Base-by-base conservation (phyloP, 352 stramenopile species). In the Plasmopara viticola region DNA sequence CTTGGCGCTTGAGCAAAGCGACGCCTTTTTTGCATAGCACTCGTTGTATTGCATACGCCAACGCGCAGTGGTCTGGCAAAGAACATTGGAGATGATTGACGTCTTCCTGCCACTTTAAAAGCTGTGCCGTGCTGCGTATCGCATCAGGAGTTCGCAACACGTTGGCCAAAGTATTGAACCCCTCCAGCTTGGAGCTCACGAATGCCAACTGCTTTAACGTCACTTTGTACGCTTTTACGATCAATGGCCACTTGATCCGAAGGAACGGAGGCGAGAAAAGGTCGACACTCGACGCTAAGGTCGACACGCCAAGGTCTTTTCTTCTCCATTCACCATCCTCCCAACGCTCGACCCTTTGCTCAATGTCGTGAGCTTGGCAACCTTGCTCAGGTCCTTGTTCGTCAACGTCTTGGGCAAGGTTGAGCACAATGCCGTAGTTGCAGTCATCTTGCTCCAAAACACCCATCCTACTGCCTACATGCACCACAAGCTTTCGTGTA, bases 101-200 rank as follows among this genome's bases (percentile, higher is more conserved):
- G 14, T 86, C 66, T 0, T 44, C 15, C 2, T 68, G 52, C 76
- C 76, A 90, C 45, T 69, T 73, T 13, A 64, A 48, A n/a, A 86
- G 70, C 56, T 90, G 72, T 6, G 58, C 40, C 29, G 70, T 78
- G 62, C 72, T 72, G 46, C 85, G 43, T 2, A 77, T 54, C 0
- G 60, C 70, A 9, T 81, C 66, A 0, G 62, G 29, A 37, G 53
- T 69, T 62, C 85, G 76, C 20, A 90, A 44, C 10, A 78, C 61
- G 0, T 53, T 61, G 13, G 68, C 76, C 4, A 87, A 51, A 0
- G 66, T 46, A 35, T 90, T 90, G 58, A 68, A 90, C 50, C 72
- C 68, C 15, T 90, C 76, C 29, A 90, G 64, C 53, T 75, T 77
- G 15, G 78, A 73, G 29, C 61, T 57, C n/a, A 80, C 68, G 29